phyloP scores from a whole-genome alignment of 2,329 filamentous ascomycete genomes.

The Sordariomycetes sp. region DNA sequence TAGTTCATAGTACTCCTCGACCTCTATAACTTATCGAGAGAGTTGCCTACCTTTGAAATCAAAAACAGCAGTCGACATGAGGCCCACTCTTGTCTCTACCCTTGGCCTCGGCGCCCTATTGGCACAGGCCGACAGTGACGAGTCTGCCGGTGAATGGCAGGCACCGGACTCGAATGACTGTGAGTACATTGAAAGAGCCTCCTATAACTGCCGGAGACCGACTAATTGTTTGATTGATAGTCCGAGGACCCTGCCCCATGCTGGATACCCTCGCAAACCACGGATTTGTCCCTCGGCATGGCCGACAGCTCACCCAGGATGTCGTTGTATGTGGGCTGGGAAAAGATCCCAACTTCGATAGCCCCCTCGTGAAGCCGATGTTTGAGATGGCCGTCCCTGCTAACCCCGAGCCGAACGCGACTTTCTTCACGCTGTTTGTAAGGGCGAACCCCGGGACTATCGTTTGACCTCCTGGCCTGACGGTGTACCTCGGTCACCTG shows the following conservation, averaged over 20 bases:
- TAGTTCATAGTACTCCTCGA: too few relatives aligned
- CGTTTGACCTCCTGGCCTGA: not conserved
- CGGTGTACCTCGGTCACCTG: not conserved
- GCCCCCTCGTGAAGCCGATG: slow-evolving; percentile 22
- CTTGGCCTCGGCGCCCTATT: too few relatives aligned
- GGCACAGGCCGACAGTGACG: too few relatives aligned
- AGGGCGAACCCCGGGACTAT: not conserved
- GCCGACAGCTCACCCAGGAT: slow-evolving; percentile 23
- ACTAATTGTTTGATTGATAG: slow-evolving; percentile 8
- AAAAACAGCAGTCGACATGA: too few relatives aligned
- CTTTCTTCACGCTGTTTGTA: slow-evolving; percentile 21
- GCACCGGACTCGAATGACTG: not conserved
- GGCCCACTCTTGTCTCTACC: too few relatives aligned
- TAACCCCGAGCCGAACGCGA: slow-evolving; percentile 29
- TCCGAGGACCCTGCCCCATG: slow-evolving; percentile 33
- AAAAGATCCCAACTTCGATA: slow-evolving; percentile 19
- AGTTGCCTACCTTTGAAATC: too few relatives aligned
- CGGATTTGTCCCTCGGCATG: slow-evolving; percentile 30
- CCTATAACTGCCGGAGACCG: not conserved
- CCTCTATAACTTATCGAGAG: too few relatives aligned
- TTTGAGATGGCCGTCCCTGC: slow-evolving; percentile 25
- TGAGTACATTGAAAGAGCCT: not conserved
- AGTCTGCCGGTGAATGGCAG: not conserved
- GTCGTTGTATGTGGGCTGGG: slow-evolving; percentile 22
- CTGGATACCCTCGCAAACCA: slow-evolving; percentile 37